These are phyloP conservation scores for Candida peoriensis DNA, from an alignment of 805 yeast species.

Conservation along the genomic window DNA sequence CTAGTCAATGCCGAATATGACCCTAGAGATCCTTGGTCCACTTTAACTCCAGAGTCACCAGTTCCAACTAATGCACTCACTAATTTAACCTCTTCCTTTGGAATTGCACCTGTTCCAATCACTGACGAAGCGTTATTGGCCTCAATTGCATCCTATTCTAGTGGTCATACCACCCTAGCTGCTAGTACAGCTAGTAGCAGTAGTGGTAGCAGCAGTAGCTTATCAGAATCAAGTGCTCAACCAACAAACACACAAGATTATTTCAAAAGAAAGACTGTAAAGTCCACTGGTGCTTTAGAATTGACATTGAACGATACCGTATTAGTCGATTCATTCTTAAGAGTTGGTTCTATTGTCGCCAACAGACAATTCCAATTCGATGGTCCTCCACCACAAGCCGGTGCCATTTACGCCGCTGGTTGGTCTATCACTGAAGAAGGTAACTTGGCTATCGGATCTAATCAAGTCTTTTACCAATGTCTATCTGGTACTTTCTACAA, in stretches of 20 bases:
- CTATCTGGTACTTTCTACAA: slow-evolving; percentile 73
- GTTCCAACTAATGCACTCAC: slow-evolving; percentile 32
- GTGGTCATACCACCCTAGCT: slow-evolving; percentile 24
- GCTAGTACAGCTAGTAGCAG: slow-evolving; percentile 14
- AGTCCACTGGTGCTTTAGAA: slow-evolving; percentile 4
- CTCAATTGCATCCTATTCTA: slow-evolving; percentile 26
- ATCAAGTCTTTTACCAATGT: slow-evolving; percentile 66
- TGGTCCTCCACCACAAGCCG: slow-evolving; percentile 84
- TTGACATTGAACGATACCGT: slow-evolving; percentile 5
- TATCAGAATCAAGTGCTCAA: neutral
- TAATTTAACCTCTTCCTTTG: slow-evolving; percentile 45
- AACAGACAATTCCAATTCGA: slow-evolving; percentile 67
- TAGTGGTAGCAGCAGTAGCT: neutral
- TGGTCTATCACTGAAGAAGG: slow-evolving; percentile 54
- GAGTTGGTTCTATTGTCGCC: slow-evolving; percentile 17
- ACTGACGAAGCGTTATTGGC: slow-evolving; percentile 11
- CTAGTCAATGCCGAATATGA: neutral
- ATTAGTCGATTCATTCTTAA: slow-evolving; percentile 8
- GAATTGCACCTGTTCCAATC: slow-evolving; percentile 24
- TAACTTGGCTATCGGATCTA: slow-evolving; percentile 57
- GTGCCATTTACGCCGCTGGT: slow-evolving; percentile 65
- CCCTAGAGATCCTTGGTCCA: slow-evolving; percentile 22
- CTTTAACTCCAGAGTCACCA: slow-evolving; percentile 29
- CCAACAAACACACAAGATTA: slow-evolving; percentile 4
- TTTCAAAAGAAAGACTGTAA: slow-evolving; percentile 1